Conservation (phyloP, 2,329 filamentous ascomycete genomes). For the Phoma sp. region DNA sequence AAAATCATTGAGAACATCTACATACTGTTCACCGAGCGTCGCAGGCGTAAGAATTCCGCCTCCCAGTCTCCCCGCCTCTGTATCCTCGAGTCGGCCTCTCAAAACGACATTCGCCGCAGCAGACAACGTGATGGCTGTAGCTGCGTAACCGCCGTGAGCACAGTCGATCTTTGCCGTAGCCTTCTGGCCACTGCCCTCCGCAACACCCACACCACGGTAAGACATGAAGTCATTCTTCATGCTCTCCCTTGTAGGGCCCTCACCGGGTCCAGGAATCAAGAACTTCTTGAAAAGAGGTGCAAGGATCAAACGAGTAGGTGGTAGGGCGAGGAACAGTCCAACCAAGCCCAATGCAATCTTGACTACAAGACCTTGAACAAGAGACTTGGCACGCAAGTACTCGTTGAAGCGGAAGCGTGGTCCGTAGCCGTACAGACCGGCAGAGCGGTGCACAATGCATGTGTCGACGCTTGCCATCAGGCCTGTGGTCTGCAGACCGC, state of each 20-base stretch:
- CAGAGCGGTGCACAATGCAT: slow-evolving; percentile 66
- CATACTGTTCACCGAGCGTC: slow-evolving; percentile 70
- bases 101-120: slow-evolving; percentile 72
- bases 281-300: slow-evolving; percentile 40
- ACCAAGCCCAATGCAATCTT: slow-evolving; percentile 58
- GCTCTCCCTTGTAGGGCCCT: slow-evolving; percentile 55
- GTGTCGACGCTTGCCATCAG: slow-evolving; percentile 61
- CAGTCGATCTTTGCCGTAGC: slow-evolving; percentile 65
- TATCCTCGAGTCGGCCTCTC: slow-evolving; percentile 60
- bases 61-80: slow-evolving; percentile 60
- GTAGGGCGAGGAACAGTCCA: slow-evolving; percentile 56
- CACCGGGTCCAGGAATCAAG: slow-evolving; percentile 38
- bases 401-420: slow-evolving; percentile 65
- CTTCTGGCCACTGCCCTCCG: slow-evolving; percentile 59
- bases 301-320: slow-evolving; percentile 59
- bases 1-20: slow-evolving; percentile 67
- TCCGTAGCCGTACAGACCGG: slow-evolving; percentile 65
- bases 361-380: slow-evolving; percentile 56
- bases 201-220: slow-evolving; percentile 69
- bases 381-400: slow-evolving; percentile 61
- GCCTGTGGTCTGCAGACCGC: slow-evolving; percentile 65
- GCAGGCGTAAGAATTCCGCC: slow-evolving; percentile 78
- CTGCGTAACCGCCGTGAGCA: slow-evolving; percentile 69
- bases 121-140: slow-evolving; percentile 70
- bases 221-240: slow-evolving; percentile 67